Base-by-base conservation (phyloP, 2,329 filamentous ascomycete species). In the Colletotrichum phormii region DNA sequence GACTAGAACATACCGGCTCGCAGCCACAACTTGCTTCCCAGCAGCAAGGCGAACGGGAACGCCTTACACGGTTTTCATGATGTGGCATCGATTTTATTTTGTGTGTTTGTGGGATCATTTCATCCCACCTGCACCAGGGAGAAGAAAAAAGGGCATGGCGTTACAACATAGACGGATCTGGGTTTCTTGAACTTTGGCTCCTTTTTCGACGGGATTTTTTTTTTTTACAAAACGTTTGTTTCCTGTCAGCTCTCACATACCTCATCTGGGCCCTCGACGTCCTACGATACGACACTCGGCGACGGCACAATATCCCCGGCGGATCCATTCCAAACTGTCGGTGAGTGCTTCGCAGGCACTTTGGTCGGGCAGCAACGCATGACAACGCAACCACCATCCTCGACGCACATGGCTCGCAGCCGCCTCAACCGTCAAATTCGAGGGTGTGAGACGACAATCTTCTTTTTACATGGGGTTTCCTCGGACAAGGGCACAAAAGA, bases 1-100 rank as follows among this genome's bases (percentile, higher is more conserved):
- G 77, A 78, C 69, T 75, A 81, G 80, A 76, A 82, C 77, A 78
- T 75, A 76, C 75, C 77, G 81, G 80, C 81, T 80, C 81, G 71
- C 75, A 79, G 82, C 81, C 80, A 82, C 75, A 73, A 76, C 77
- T 82, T 80, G 81, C 80, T 81, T 81, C 79, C 78, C 80, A 82
- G 82, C 79, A 81, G 80, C 80, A 80, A 79, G 55, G 62, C 68
- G 61, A 66, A 67, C 57, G 67, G 74, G 73, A 74, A 67, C 67
- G 61, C 65, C 68, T 46, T 60, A 69, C 12, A 71, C 70, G 73
- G 70, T 67, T 67, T 75, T 74, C 70, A 74, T 51, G 72, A 71
- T 70, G 72, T 70, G 71, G 74, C 72, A 75, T 75, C 69, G 58
- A 67, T 57, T 66, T 71, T 61, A 70, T 72, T 71, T 54, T 67